Evolutionary conservation across 2,329 filamentous ascomycete species (phyloP).

Genomic region (Teratosphaeria epicoccoides): DNA sequence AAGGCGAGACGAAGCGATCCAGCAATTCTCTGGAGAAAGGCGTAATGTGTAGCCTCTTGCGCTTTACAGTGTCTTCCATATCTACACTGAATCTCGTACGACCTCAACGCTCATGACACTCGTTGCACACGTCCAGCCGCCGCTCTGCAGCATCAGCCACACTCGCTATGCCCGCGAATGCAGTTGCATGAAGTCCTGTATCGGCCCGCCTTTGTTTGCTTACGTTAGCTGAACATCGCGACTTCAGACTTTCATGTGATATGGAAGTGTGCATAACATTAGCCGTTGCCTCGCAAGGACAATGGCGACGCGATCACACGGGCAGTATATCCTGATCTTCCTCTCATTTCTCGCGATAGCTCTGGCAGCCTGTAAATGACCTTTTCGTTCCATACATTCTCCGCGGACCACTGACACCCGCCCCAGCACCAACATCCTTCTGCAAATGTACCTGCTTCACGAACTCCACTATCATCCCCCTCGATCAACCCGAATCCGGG

Average conservation of each 20-base stretch:
- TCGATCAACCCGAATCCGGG: constrained; percentile 32
- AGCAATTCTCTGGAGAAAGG: constrained; percentile 71
- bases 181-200: not conserved
- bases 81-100: not conserved
- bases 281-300: no score
- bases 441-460: constrained; percentile 62
- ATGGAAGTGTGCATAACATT: not conserved
- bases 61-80: constrained; percentile 3
- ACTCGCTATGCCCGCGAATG: no score
- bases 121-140: not conserved
- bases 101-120: not conserved
- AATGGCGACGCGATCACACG: constrained; percentile 9
- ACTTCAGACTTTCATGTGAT: not conserved
- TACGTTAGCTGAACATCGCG: not conserved
- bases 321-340: constrained; percentile 20
- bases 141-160: not conserved
- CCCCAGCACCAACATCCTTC: constrained; percentile 48
- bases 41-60: constrained; percentile 68
- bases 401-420: constrained; percentile 3
- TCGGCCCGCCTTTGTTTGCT: not conserved
- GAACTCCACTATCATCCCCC: constrained; percentile 57
- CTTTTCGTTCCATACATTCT: not conserved
- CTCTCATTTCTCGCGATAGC: constrained; percentile 27
- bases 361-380: constrained; percentile 35
- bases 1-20: constrained; percentile 58